Evolutionary conservation across 2,329 filamentous ascomycete species (phyloP), one percentile per base, ranked within the genome.

Genomic region (Cadophora sp.): DNA sequence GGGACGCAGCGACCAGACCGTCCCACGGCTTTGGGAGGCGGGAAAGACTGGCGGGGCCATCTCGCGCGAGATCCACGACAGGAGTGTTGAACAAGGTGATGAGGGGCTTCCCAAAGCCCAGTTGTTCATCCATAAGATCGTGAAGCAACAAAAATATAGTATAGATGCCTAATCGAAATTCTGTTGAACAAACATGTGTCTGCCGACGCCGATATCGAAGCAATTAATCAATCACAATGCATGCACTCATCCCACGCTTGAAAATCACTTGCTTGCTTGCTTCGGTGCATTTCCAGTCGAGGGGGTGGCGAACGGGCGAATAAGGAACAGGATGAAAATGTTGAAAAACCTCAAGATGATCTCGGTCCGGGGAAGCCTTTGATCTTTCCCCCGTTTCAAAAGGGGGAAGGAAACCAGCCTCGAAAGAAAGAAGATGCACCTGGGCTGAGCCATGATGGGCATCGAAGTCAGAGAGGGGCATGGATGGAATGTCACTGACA

Each of bases 1-100:
- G 51, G 51, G 51, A n/a, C 51, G 14, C 27, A 27, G 31, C 27
- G 51, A 48, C 43, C 43, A 48, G 43, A 48, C 11, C 51, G 51
- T 55, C 51, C 51, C 51, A 31, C 51, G 27, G 51, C 51, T 55
- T 55, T 55, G 51, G 51, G 51, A n/a, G 51, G 51, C 24, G 51
- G 34, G 51, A 55, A 55, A 31, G 51, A 31, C 51, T 31, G 27
- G 51, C 51, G 51, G 51, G 51, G 51, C 31, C 27, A 16, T 55
- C 50, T 29, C 26, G 51, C n/a, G 26, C 51, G 16, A 48, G 43
- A 22, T n/a, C n/a, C n/a, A n/a, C n/a, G n/a, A n/a, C 12, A 43
- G 40, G 5, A 16, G 40, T 43, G 16, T 14, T 3, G 40, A 16
- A 16, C 34, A 37, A 37, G 14, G 34, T 37, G 8, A 11, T 37